Evolutionary conservation across 495 filamentous ascomycete genomes (phyloP), one percentile per base, ranked within the genome.

Genomic region (Durotheca rogersii): DNA sequence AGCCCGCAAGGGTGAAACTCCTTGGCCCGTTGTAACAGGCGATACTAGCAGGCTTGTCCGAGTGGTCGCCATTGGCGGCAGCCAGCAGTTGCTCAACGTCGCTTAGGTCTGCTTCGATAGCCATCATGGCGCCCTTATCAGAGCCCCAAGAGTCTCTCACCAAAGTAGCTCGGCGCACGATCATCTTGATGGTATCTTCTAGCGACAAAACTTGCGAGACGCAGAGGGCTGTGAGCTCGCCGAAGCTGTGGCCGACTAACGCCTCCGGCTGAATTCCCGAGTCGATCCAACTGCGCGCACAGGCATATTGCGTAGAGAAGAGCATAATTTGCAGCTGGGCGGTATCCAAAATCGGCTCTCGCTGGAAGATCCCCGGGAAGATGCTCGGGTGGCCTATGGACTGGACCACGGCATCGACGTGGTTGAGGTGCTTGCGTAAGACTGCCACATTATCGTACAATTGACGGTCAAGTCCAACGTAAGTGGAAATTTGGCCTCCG

Each of bases 21-120:
- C 57, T 57, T 1, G 73, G 70, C 0, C 72, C 76, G 52, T 83
- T 83, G 61, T 67, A 74, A 55, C 80, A 83, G 0, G 78, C 77
- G 55, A 81, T 74, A 58, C 56, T 17, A 33, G 34, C n/a, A n/a
- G 27, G 15, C 19, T 30, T 39, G 7, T 41, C 41, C 0, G 33
- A 7, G 20, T 50, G 50, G 3, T 35, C 16, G 33, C 44, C 40
- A 19, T 45, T 51, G 3, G 33, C 14, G 19, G 65, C 53, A 16
- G 25, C 37, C 6, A 65, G 21, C 7, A 72, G 17, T 4, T 47
- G 46, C 27, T 65, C 9, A 0, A 72, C 41, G 1, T 45, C 40
- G 2, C 32, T 15, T 5, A 57, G 15, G 31, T 71, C 66, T 0
- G 58, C 68, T 39, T 79, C 72, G 0, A 81, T 39, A 0, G 73